Conservation (phyloP, 768 basidiomycete species). For the Clitopilus passeckerianus region DNA sequence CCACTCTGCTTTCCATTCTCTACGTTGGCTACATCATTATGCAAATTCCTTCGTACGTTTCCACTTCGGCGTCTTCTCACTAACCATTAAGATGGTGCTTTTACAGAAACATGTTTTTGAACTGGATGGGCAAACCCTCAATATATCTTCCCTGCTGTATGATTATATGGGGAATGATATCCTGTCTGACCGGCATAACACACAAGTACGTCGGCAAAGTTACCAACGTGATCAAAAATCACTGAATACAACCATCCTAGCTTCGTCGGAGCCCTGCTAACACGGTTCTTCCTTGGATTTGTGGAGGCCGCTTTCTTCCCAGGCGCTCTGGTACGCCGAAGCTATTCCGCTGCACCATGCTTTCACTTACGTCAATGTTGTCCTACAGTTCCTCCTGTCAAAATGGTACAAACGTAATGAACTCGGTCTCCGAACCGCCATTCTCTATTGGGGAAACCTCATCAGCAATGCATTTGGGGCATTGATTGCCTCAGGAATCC, state of each 20-base stretch:
- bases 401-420: slow-evolving; percentile 75
- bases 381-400: slow-evolving; percentile 42
- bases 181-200: slow-evolving; percentile 40
- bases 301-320: slow-evolving; percentile 72
- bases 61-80: neutral
- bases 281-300: slow-evolving; percentile 75
- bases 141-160: slow-evolving; percentile 59
- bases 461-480: slow-evolving; percentile 82
- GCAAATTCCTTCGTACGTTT: slow-evolving; percentile 65
- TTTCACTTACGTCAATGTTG: neutral
- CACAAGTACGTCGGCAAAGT: slow-evolving; percentile 9
- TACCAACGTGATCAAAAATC: neutral
- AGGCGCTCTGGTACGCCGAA: slow-evolving; percentile 42
- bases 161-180: slow-evolving; percentile 61
- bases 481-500: slow-evolving; percentile 71
- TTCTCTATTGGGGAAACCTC: slow-evolving; percentile 67
- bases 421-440: slow-evolving; percentile 62
- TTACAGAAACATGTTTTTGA: slow-evolving; percentile 63
- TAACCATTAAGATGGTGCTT: neutral
- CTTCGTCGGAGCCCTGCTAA: slow-evolving; percentile 60
- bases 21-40: slow-evolving; percentile 68
- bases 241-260: slow-evolving; percentile 30
- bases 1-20: slow-evolving; percentile 53
- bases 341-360: slow-evolving; percentile 2
- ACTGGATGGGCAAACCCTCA: slow-evolving; percentile 58